Base-by-base conservation (phyloP, 1,284 basidiomycete genomes). In the Ustilago xerochloae region DNA sequence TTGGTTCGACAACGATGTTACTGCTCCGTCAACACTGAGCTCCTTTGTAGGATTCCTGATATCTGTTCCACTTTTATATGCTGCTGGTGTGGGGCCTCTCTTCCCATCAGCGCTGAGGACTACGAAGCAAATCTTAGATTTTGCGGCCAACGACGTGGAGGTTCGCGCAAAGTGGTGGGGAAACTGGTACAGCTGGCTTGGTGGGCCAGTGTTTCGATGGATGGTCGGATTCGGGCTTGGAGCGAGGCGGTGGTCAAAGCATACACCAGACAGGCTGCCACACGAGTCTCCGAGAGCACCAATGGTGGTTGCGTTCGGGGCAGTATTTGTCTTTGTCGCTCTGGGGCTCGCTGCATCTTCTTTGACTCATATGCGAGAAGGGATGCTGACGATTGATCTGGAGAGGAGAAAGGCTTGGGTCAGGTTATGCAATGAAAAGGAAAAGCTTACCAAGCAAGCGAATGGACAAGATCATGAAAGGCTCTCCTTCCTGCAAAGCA, bases 1-100 rank as follows among this genome's bases (percentile, higher is more conserved):
- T 0, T 75, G 72, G 72, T 75, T 75, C 52, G 72, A 75, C 43
- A 71, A 75, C 60, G 72, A 75, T 41, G 54, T 75, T 15, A 54
- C 60, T 2, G 52, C 60, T 1, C 60, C 67, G 3, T 9, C 56
- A 5, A 75, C 72, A 0, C 51, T 75, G 0, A 38, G 46, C 10
- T 30, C 61, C 2, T 75, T 75, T 24, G 4, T 66, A 8, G 41
- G 30, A 4, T 70, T 75, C 9, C 41, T 75, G 5, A 10, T 59
- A 15, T 57, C 51, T 12, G 46, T 75, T n/a, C 72, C 72, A 0
- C 60, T 58, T 5, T 45, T 75, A 6, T 36, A 57, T 18, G 13
- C 22, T 10, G 22, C 63, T 12, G 66, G 18, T 10, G n/a, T 70
- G 0, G 72, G 29, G 0, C 72, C 67, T 7, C 29, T 75, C 8